phyloP scores from a whole-genome alignment of 2,329 filamentous ascomycete genomes.

The Mycocentrospora acerina region DNA sequence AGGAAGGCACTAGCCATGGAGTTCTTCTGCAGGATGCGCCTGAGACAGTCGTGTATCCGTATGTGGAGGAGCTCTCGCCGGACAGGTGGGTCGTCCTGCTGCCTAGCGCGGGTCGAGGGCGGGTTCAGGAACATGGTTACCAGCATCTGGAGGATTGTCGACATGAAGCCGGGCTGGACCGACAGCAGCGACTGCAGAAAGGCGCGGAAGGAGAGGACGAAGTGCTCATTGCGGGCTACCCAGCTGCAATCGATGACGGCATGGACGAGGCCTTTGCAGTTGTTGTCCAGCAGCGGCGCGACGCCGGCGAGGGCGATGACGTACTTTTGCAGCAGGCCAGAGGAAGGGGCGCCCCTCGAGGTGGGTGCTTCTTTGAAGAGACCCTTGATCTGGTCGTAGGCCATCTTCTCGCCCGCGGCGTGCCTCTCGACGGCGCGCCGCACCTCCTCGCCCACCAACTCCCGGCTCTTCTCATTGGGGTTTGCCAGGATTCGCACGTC shows the following conservation, averaged over 20 bases:
- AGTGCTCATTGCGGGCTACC: conserved; percentile 62
- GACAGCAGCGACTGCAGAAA: conserved; percentile 69
- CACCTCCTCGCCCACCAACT: conserved; percentile 63
- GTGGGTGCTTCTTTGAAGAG: conserved; percentile 53
- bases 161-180: conserved; percentile 77
- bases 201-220: conserved; percentile 57
- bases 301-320: conserved; percentile 60
- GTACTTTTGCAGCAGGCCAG: conserved; percentile 58
- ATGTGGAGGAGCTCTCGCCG: conserved; percentile 65
- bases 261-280: conserved; percentile 60
- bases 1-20: conserved; percentile 75
- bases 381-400: conserved; percentile 58
- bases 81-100: conserved; percentile 60
- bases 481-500: conserved; percentile 47
- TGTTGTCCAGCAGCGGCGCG: conserved; percentile 56
- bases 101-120: conserved; percentile 56
- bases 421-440: conserved; percentile 59
- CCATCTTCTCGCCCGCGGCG: conserved; percentile 54
- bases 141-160: conserved; percentile 74
- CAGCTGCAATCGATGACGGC: conserved; percentile 61
- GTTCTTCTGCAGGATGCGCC: conserved; percentile 76
- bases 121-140: conserved; percentile 71
- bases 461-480: conserved; percentile 55
- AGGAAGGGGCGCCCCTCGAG: conserved; percentile 53
- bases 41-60: conserved; percentile 74